Evolutionary conservation across 805 yeast genomes (phyloP).

Genomic region (Spathaspora arborariae): DNA sequence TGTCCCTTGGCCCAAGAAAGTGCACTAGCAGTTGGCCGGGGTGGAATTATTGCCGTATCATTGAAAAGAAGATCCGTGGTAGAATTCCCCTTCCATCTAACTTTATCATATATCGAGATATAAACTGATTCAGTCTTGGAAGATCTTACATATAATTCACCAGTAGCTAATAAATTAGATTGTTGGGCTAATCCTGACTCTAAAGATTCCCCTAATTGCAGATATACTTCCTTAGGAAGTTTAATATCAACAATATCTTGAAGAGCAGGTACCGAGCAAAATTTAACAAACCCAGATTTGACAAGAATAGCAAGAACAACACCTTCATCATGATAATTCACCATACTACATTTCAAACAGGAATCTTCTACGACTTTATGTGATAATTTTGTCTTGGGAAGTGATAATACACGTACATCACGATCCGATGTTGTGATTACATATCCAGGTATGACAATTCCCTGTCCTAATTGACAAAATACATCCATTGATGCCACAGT

Average conservation of each 20-base stretch:
- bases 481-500: constrained; percentile 59
- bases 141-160: constrained; percentile 56
- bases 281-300: constrained; percentile 44
- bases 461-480: constrained; percentile 58
- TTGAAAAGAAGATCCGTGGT: constrained; percentile 63
- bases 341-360: constrained; percentile 47
- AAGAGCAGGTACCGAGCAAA: constrained; percentile 58
- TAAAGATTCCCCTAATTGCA: constrained; percentile 18
- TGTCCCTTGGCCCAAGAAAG: constrained; percentile 83
- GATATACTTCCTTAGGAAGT: constrained; percentile 26
- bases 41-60: constrained; percentile 63
- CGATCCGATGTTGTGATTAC: constrained; percentile 51
- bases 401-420: constrained; percentile 60
- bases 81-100: constrained; percentile 16
- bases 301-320: constrained; percentile 46
- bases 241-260: constrained; percentile 51
- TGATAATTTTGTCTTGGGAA: constrained; percentile 59
- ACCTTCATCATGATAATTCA: constrained; percentile 41
- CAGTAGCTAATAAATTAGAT: constrained; percentile 42
- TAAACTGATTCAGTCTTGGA: constrained; percentile 45
- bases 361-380: constrained; percentile 56
- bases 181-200: constrained; percentile 17
- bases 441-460: constrained; percentile 58
- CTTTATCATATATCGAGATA: constrained; percentile 15
- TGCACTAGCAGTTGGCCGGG: constrained; percentile 75